A percentile compares a stretch with the other conserved stretches of the same genome.
Evolutionary conservation across 129 eudicot genomes (phyloP).

Genomic region (Helianthus annuus): DNA sequence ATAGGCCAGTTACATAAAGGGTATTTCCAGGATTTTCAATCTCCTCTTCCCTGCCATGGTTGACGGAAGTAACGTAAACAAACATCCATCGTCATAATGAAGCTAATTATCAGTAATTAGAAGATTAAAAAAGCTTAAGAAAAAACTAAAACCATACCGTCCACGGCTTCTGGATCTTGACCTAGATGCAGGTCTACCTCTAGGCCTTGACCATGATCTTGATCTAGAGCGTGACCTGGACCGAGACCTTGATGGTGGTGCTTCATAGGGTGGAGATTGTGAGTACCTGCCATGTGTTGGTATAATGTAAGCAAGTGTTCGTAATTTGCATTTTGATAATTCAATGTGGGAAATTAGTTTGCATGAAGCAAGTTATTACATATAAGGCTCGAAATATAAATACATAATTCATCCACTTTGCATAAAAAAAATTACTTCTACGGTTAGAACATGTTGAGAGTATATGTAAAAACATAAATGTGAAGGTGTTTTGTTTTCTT

Average conservation of each 20-base stretch:
- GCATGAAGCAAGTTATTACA: background rate
- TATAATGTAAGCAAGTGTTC: background rate
- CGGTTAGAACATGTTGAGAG: background rate
- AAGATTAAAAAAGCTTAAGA: background rate
- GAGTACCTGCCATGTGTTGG: slow-evolving; percentile 48
- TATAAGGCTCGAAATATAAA: background rate
- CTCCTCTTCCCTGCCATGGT: slow-evolving; percentile 48
- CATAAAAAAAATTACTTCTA: background rate
- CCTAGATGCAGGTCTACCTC: slow-evolving; percentile 59
- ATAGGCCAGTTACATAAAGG: slow-evolving; percentile 93
- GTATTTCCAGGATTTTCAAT: slow-evolving; percentile 79
- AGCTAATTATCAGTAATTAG: background rate
- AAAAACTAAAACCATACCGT: slow-evolving; percentile 46
- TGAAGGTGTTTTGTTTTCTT: background rate
- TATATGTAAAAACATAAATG: background rate
- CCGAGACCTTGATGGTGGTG: slow-evolving; percentile 62
- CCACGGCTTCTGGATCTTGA: slow-evolving; percentile 86
- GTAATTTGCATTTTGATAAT: background rate
- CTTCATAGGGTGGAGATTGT: slow-evolving; percentile 73
- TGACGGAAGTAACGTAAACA: background rate
- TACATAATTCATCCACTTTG: background rate
- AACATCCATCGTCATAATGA: slow-evolving; percentile 6
- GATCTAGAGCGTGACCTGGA: slow-evolving; percentile 79
- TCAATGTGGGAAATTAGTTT: background rate
- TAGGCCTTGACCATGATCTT: slow-evolving; percentile 54